A percentile compares a stretch with the other conserved stretches of the same genome.
These are phyloP conservation scores for Aspergillus ibericus DNA, from an alignment of 2,329 filamentous ascomycete genomes.

Conservation along the genomic window DNA sequence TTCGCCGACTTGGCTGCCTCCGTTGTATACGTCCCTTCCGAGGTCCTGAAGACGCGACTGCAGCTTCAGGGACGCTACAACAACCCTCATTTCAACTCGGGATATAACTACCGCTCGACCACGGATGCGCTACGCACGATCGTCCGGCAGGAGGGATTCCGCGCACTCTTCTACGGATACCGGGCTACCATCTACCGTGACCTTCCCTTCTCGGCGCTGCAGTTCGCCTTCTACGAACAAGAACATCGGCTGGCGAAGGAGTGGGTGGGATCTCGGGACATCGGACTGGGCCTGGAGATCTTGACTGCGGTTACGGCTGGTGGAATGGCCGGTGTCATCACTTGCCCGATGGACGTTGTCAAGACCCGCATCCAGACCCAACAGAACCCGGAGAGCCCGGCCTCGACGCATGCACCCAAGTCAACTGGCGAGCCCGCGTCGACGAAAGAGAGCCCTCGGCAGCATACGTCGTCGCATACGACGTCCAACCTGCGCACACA, in stretches of 20 bases:
- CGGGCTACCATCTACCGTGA: slow-evolving; percentile 94
- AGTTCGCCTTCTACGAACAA: slow-evolving; percentile 98
- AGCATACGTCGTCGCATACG: slow-evolving; percentile 26
- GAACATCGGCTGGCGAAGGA: slow-evolving; percentile 77
- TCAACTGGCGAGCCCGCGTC: slow-evolving; percentile 26
- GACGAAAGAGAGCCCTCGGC: slow-evolving; percentile 31
- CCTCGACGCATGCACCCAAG: slow-evolving; percentile 26
- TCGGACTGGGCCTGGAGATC: slow-evolving; percentile 82
- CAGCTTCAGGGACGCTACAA: slow-evolving; percentile 94
- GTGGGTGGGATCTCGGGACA: slow-evolving; percentile 77
- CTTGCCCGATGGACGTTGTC: slow-evolving; percentile 93
- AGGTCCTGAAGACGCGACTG: slow-evolving; percentile 94
- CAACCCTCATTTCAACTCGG: slow-evolving; percentile 88
- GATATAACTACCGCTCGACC: slow-evolving; percentile 92
- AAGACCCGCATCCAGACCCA: slow-evolving; percentile 97
- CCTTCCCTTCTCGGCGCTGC: slow-evolving; percentile 89
- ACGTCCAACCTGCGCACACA: slow-evolving; percentile 47
- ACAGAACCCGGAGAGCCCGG: slow-evolving; percentile 57
- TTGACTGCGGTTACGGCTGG: slow-evolving; percentile 86
- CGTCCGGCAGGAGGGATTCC: slow-evolving; percentile 74
- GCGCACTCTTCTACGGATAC: slow-evolving; percentile 93
- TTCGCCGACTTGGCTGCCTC: slow-evolving; percentile 89
- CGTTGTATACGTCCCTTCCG: slow-evolving; percentile 91
- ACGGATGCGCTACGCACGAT: slow-evolving; percentile 84
- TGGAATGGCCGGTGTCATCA: slow-evolving; percentile 89